Evolutionary conservation across 805 yeast genomes (phyloP).

Genomic region (Vanderwaltozyma verrucispora): DNA sequence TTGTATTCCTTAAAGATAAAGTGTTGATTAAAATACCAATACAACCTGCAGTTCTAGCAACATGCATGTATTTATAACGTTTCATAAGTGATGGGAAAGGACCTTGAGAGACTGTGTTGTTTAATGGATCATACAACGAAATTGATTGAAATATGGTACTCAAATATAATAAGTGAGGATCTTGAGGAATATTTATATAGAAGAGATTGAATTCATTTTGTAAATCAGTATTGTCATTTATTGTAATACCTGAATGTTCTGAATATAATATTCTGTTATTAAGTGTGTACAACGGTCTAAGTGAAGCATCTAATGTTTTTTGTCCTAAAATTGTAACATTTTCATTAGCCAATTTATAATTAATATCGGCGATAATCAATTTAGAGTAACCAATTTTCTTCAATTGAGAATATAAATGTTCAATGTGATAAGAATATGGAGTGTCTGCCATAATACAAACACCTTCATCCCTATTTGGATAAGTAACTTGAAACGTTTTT

Average conservation of each 20-base stretch:
- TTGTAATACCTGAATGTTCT: slow-evolving; percentile 11
- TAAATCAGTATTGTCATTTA: slow-evolving; percentile 8
- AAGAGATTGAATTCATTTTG: slow-evolving; percentile 47
- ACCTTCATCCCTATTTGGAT: slow-evolving; percentile 32
- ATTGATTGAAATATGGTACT: slow-evolving; percentile 58
- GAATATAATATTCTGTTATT: slow-evolving; percentile 23
- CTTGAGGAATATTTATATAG: slow-evolving; percentile 63
- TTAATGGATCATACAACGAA: slow-evolving; percentile 37
- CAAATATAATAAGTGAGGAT: slow-evolving; percentile 67
- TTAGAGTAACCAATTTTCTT: slow-evolving; percentile 25
- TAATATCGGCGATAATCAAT: slow-evolving; percentile 34
- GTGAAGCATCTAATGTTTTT: background rate
- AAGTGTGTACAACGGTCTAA: slow-evolving; percentile 24
- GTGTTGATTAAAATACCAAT: slow-evolving; percentile 88
- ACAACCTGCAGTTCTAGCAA: slow-evolving; percentile 86
- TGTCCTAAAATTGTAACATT: slow-evolving; percentile 26
- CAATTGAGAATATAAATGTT: slow-evolving; percentile 30
- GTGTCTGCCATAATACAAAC: slow-evolving; percentile 69
- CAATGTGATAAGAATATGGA: slow-evolving; percentile 43
- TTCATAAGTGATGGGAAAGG: slow-evolving; percentile 75
- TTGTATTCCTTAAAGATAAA: slow-evolving; percentile 67
- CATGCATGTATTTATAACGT: slow-evolving; percentile 76
- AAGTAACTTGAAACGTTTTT: slow-evolving; percentile 33
- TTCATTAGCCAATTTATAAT: slow-evolving; percentile 20
- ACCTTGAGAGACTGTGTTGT: slow-evolving; percentile 33